phyloP scores from a whole-genome alignment of 2,329 filamentous ascomycete genomes.

The Acrocalymma vagum region DNA sequence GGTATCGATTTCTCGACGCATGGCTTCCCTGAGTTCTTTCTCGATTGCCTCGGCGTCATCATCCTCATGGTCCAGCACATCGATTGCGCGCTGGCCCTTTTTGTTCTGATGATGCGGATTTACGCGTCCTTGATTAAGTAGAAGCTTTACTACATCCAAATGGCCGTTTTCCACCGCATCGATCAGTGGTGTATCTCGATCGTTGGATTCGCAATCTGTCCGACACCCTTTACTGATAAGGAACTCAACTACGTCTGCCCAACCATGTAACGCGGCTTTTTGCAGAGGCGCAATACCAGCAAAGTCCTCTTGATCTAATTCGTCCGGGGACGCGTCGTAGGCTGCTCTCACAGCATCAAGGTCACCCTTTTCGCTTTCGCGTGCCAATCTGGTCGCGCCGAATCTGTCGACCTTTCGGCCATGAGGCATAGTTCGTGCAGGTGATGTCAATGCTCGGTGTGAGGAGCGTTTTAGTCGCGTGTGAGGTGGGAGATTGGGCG shows the following conservation, averaged over 20 bases:
- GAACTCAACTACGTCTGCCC: constrained; percentile 85
- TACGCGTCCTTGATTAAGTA: constrained; percentile 81
- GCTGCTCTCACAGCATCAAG: constrained; percentile 79
- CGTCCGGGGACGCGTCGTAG: constrained; percentile 80
- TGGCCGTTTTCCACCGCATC: constrained; percentile 98
- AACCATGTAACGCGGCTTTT: constrained; percentile 88
- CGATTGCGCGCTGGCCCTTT: constrained; percentile 90
- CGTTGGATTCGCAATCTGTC: constrained; percentile 78
- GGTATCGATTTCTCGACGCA: constrained; percentile 54
- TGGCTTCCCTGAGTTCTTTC: constrained; percentile 71
- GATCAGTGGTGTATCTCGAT: constrained; percentile 87
- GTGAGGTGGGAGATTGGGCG: constrained; percentile 48
- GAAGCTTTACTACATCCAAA: constrained; percentile 82
- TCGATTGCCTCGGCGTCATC: constrained; percentile 85
- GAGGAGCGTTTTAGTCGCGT: constrained; percentile 67
- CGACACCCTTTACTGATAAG: constrained; percentile 86
- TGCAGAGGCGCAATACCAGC: constrained; percentile 97
- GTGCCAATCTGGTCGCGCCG: constrained; percentile 88
- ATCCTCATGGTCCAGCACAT: constrained; percentile 77
- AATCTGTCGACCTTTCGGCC: constrained; percentile 93
- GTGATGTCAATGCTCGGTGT: constrained; percentile 65
- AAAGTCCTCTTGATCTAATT: constrained; percentile 89
- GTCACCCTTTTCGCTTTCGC: constrained; percentile 87
- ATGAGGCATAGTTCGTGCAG: constrained; percentile 69
- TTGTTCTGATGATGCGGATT: constrained; percentile 91